A percentile compares a stretch with the other conserved stretches of the same genome.
These are phyloP conservation scores for Oryza nivara DNA, from an alignment of 176 grass and related monocot genomes.

Conservation along the genomic window DNA sequence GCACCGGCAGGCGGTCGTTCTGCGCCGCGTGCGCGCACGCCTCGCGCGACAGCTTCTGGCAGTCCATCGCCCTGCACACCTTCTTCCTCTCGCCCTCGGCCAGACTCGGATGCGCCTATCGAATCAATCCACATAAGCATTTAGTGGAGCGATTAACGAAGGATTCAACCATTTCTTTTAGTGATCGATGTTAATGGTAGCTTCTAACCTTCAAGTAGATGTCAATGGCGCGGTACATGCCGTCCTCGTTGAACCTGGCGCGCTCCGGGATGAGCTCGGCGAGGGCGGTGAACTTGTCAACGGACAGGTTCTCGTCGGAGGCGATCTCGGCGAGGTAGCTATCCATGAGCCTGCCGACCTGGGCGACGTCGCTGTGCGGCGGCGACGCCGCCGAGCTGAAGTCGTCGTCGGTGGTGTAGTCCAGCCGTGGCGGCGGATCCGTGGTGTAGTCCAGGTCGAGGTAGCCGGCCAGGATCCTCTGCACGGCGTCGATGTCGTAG, in stretches of 20 bases:
- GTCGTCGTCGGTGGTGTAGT: slow-evolving; percentile 79
- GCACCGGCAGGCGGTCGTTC: slow-evolving; percentile 82
- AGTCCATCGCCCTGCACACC: slow-evolving; percentile 77
- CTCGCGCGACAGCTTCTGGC: slow-evolving; percentile 81
- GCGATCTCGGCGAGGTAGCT: slow-evolving; percentile 86
- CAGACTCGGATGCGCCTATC: slow-evolving; percentile 69
- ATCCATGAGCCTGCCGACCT: slow-evolving; percentile 85
- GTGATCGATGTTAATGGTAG: background rate
- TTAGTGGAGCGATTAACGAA: background rate
- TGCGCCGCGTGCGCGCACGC: slow-evolving; percentile 96
- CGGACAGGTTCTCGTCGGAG: slow-evolving; percentile 63
- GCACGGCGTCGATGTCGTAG: slow-evolving; percentile 81
- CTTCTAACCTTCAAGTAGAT: slow-evolving; percentile 73
- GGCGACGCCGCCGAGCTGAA: slow-evolving; percentile 55
- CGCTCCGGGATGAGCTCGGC: slow-evolving; percentile 78
- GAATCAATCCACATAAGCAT: background rate
- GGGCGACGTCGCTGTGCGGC: slow-evolving; percentile 39
- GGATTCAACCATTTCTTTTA: background rate
- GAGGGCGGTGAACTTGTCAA: slow-evolving; percentile 66
- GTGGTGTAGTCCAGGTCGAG: slow-evolving; percentile 72
- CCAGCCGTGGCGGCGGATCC: slow-evolving; percentile 31
- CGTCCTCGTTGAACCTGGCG: slow-evolving; percentile 79
- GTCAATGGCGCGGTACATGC: slow-evolving; percentile 93
- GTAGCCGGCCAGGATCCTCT: slow-evolving; percentile 83
- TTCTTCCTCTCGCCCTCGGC: slow-evolving; percentile 73